Evolutionary conservation across 805 yeast species (phyloP), one percentile per base, ranked within the genome.

Genomic region (Candida sanyiensis): DNA sequence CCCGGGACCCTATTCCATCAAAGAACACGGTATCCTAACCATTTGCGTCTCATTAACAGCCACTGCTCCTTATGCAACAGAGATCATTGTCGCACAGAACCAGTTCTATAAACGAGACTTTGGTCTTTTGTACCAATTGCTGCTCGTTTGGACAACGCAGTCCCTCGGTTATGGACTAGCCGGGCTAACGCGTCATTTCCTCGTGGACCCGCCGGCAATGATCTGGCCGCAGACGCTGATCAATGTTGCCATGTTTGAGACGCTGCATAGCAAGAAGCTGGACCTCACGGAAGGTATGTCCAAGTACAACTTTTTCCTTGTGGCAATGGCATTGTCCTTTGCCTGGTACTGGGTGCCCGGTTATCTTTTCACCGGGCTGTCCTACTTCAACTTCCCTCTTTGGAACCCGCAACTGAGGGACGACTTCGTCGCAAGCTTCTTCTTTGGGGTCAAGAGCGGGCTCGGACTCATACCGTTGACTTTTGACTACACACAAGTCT

Each of bases 331-430:
- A 12, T 55, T 59, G n/a, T 55, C 69, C 18, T 77, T 78, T 48
- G 45, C 69, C 4, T 80, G 79, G 72, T 75, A 75, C 51, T 80
- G 82, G 77, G 59, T 82, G 47, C 86, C 87, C 4, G 82, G 79
- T 39, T 80, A 66, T 51, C 62, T 83, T 18, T 79, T 79, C 61
- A 62, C 65, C 12, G 85, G 77, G 2, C 65, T 82, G 40, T 67
- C 78, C 1, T 72, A 72, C 49, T 81, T 83, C 58, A 72, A 69
- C n/a, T 56, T 67, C 40, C 49, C 64, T 18, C 42, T 59, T n/a
- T 61, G 66, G 64, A 58, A 56, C 29, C 42, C 60, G 18, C 51
- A 50, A 35, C 58, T 60, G 12, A 56, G 62, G 44, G 55, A 77
- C 44, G 78, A 79, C 51, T 73, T 75, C 42, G 64, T 70, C 28